These are phyloP conservation scores for Thraustochytrium striatum DNA, from an alignment of 352 stramenopile genomes.

Conservation along the genomic window DNA sequence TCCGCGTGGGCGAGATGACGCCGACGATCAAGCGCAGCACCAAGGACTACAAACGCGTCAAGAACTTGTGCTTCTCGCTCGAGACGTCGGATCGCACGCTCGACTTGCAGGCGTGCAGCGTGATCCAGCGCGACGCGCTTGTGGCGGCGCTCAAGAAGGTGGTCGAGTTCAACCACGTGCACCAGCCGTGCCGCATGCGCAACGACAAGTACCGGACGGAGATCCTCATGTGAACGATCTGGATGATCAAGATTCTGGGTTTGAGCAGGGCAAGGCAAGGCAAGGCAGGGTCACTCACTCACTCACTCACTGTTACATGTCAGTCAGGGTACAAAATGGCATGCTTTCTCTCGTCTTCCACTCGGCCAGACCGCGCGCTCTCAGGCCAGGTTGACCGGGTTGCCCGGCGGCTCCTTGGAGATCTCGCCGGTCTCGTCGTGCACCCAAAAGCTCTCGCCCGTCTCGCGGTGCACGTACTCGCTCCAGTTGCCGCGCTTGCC, in stretches of 20 bases:
- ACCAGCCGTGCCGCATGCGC: constrained; percentile 42
- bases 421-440: constrained; percentile 36
- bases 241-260: too few relatives aligned
- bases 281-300: too few relatives aligned
- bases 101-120: constrained; percentile 46
- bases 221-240: constrained; percentile 33
- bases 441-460: constrained; percentile 42
- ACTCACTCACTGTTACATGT: too few relatives aligned
- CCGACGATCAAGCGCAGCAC: constrained; percentile 33
- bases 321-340: too few relatives aligned
- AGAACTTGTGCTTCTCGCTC: constrained; percentile 43
- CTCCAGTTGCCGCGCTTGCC: constrained; percentile 33
- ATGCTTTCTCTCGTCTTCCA: too few relatives aligned
- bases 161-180: constrained; percentile 47
- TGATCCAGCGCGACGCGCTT: constrained; percentile 49
- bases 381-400: constrained; percentile 9
- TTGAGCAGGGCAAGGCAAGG: too few relatives aligned
- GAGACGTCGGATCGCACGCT: constrained; percentile 46
- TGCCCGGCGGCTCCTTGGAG: constrained; percentile 6
- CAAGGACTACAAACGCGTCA: constrained; percentile 44
- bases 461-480: constrained; percentile 47
- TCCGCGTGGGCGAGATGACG: constrained; percentile 49
- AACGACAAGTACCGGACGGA: constrained; percentile 46
- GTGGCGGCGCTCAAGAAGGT: constrained; percentile 45
- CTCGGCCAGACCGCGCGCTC: too few relatives aligned